Percentiles rank a stretch among this genome's conserved stretches.
Conservation (phyloP, 257 asterid genomes). For the Asclepias syriaca region DNA sequence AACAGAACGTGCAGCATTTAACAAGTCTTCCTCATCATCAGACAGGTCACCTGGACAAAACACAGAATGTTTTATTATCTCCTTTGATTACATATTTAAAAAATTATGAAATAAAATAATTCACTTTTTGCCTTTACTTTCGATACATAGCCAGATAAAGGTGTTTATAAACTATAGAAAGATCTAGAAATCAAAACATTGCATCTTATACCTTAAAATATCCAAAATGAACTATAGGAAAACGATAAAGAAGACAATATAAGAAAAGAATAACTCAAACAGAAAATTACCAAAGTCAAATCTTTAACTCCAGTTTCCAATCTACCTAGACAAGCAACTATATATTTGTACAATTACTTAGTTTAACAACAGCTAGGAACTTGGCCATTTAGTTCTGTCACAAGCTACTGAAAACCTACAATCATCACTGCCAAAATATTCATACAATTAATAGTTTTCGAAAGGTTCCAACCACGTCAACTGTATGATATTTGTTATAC, state of each 20-base stretch:
- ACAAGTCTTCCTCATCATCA: constrained; percentile 11
- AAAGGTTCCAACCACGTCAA: not conserved
- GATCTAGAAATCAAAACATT: not conserved
- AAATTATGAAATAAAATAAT: not conserved
- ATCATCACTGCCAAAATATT: not conserved
- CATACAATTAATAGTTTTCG: not conserved
- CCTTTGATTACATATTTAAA: not conserved
- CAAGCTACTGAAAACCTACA: not conserved
- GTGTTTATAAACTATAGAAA: not conserved
- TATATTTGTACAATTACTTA: not conserved
- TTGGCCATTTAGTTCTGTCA: not conserved
- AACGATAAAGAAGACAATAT: too few species aligned
- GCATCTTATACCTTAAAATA: not conserved
- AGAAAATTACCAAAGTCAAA: not conserved
- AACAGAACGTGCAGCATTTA: constrained; percentile 14
- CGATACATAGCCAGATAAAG: not conserved
- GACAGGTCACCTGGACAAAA: constrained; percentile 9
- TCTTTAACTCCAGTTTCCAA: not conserved
- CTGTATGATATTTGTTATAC: not conserved
- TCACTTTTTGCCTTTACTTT: not conserved
- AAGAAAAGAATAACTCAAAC: not conserved
- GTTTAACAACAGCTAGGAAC: not conserved
- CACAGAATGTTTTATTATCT: not conserved
- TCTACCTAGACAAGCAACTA: not conserved
- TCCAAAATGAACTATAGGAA: not conserved